Evolutionary conservation across 768 basidiomycete species (phyloP), one percentile per base, ranked within the genome.

Genomic region (Rhodotorula babjevae): DNA sequence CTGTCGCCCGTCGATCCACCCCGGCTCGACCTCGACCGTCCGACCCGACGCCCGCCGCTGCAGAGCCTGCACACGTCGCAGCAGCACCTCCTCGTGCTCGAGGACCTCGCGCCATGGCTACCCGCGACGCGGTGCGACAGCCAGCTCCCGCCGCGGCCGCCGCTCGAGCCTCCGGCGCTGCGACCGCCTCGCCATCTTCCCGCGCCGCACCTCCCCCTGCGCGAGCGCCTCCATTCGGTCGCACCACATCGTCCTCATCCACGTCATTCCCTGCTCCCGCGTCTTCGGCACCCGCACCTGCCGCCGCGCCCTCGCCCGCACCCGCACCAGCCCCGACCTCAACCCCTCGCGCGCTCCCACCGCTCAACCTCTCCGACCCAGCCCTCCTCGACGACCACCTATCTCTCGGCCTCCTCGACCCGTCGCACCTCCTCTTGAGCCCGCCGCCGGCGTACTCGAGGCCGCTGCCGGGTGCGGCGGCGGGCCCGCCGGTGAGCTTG

Each of bases 361-460:
- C 53, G 31, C 61, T 56, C 42, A n/a, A 47, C 16, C 58, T 66
- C 27, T 61, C 59, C 16, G 27, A 53, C 36, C 62, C 56, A 2
- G 57, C 65, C 18, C 57, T 47, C 2, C 58, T 68, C 58, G 71
- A 72, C 27, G 52, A 52, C 18, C 71, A 72, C 27, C 62, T 72
- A 44, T 72, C 71, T 2, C 67, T 72, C 56, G 71, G 71, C 2
- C 53, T 72, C 16, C 31, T 72, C 52, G 71, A 72, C 46, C 71
- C 71, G 19, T 29, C 40, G 16, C 52, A 63, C n/a, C 71, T 72
- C 4, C 67, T 72, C 33, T 47, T 60, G 15, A n/a, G 33, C 1
- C 71, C 71, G 9, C 71, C 71, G 18, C 71, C 71, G 0, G 71
- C 71, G 2, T 72, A 72, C 53, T 46, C 47, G 19, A 25, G 40